Base-by-base conservation (phyloP, 2,329 filamentous ascomycete genomes). In the Aspergillus vadensis region DNA sequence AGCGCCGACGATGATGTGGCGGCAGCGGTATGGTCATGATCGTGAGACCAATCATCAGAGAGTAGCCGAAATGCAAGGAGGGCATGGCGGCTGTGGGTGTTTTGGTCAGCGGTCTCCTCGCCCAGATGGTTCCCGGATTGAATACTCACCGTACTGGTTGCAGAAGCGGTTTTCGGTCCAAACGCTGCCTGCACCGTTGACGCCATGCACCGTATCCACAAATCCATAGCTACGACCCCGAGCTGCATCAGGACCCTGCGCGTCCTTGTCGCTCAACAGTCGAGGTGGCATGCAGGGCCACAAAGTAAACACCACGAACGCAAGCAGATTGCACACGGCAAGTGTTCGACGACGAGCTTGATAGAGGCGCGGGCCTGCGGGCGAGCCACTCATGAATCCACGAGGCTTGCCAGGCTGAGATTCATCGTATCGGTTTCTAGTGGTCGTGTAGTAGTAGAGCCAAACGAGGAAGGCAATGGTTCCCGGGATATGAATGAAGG, bases 401-500 rank as follows among this genome's bases (percentile, higher is more conserved):
- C 68, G 65, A 21, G 73, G 68, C 52, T 78, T 79, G 47, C 75
- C 77, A 5, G 70, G 62, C 36, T 78, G 77, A 19, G 72, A 69
- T 14, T 79, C 75, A 59, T 78, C 71, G 36, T 76, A 72, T 32
- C 83, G 79, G 70, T 85, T 85, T 55, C 82, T 82, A 7, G 86
- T 87, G 23, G 86, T 90, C 50, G 88, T 91, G 71, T 88, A 83
- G 77, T 89, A 90, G 77, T 86, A 91, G 4, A 91, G 81, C 70
- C 85, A 83, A 39, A 86, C 81, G 23, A 86, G 79, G 70, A 91
- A 92, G 48, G 88, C 81, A 65, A 91, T 91, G 5, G 88, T 91
- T 14, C 88, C 89, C 0, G 89, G 89, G 60, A 91, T 91, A 73
- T 91, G 89, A 69, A 92, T 90, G 75, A 91, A 91, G 5, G 88